Evolutionary conservation across 768 basidiomycete genomes (phyloP).

Genomic region (Kwoniella newhampshirensis): DNA sequence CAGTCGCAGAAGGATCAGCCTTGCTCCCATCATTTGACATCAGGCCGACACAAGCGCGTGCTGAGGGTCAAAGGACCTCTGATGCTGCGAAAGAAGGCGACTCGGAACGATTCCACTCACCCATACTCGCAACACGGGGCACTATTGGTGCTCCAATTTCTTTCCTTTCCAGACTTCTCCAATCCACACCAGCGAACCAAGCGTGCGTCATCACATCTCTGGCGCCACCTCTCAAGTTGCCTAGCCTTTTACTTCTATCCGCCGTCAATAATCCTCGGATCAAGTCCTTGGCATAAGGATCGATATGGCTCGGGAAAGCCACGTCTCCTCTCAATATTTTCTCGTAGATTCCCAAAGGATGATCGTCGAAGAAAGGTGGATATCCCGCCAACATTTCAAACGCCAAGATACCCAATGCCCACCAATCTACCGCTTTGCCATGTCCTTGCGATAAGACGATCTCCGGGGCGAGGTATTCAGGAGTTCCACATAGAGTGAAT

Average conservation of each 20-base stretch:
- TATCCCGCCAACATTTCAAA: slow-evolving; percentile 99
- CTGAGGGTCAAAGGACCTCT: background rate
- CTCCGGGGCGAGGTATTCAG: slow-evolving; percentile 87
- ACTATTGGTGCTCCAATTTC: slow-evolving; percentile 53
- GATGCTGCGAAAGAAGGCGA: background rate
- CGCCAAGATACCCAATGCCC: slow-evolving; percentile 94
- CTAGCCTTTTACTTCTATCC: slow-evolving; percentile 85
- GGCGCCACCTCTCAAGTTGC: slow-evolving; percentile 88
- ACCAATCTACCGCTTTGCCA: slow-evolving; percentile 98
- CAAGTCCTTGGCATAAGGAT: slow-evolving; percentile 82
- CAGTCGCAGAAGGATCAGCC: background rate
- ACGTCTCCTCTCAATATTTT: slow-evolving; percentile 87
- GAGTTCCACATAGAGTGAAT: slow-evolving; percentile 80
- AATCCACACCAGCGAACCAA: slow-evolving; percentile 67
- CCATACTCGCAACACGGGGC: slow-evolving; percentile 48
- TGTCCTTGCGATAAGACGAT: slow-evolving; percentile 97
- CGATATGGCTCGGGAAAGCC: slow-evolving; percentile 87
- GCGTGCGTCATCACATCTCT: slow-evolving; percentile 87
- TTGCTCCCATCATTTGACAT: no score
- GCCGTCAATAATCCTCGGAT: slow-evolving; percentile 85
- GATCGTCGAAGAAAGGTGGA: slow-evolving; percentile 97
- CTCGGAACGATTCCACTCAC: slow-evolving; percentile 38
- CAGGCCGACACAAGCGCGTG: background rate
- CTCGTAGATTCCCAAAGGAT: slow-evolving; percentile 97
- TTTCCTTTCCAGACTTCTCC: slow-evolving; percentile 50